phyloP scores from a whole-genome alignment of 768 basidiomycete species.

The Lyophyllum decastes region DNA sequence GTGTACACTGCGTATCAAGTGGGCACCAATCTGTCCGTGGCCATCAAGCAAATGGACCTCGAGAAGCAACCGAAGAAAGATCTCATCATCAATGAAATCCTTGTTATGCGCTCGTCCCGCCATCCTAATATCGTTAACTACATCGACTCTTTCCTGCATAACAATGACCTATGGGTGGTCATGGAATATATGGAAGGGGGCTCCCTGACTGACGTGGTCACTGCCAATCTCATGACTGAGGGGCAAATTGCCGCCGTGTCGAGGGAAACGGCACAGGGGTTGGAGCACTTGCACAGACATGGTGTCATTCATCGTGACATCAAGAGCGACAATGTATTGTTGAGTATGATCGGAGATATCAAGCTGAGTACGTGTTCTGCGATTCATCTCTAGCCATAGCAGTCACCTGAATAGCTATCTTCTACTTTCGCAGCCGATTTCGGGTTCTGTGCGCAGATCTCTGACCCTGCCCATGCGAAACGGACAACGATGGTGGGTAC shows the following conservation, averaged over 20 bases:
- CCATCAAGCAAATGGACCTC: constrained; percentile 99
- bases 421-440: constrained; percentile 73
- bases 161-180: constrained; percentile 98
- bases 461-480: constrained; percentile 85
- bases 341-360: constrained; percentile 93
- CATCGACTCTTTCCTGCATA: constrained; percentile 97
- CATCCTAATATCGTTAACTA: constrained; percentile 99
- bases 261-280: constrained; percentile 88
- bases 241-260: constrained; percentile 98
- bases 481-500: constrained; percentile 98
- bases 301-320: constrained; percentile 99
- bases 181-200: constrained; percentile 99
- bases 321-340: constrained; percentile 96
- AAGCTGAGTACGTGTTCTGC: constrained; percentile 80
- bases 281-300: constrained; percentile 93
- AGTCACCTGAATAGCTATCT: neutral
- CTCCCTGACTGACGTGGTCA: constrained; percentile 92
- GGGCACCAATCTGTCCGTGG: constrained; percentile 90
- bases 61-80: constrained; percentile 99
- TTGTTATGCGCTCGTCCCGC: constrained; percentile 95
- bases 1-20: constrained; percentile 99
- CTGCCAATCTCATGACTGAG: constrained; percentile 95
- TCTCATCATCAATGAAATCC: constrained; percentile 98
- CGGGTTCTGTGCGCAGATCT: constrained; percentile 98
- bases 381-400: neutral